Base-by-base conservation (phyloP, 768 basidiomycete species). In the Cystobasidium onofrii region DNA sequence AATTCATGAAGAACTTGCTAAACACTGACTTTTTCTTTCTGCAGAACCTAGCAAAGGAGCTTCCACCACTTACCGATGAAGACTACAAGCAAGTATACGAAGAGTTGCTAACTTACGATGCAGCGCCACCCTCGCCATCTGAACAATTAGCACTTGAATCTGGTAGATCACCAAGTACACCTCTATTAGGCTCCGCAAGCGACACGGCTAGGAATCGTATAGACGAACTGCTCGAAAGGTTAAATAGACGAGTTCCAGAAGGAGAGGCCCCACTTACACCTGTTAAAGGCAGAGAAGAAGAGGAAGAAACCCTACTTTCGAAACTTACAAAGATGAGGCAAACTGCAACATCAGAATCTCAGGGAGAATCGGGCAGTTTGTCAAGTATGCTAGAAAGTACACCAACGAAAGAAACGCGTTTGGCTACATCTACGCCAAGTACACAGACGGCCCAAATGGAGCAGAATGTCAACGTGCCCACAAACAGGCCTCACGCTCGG, bases 51-150 rank as follows among this genome's bases (percentile, higher is more conserved):
- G 65, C 52, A 13, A 52, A 67, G 25, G 25, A 44, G 7, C 39
- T 67, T 23, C 65, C 65, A 6, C 43, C 39, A 33, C 52, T 67
- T 23, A 67, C 65, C 25, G 43, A 67, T 31, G 65, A 67, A 39
- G 65, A 15, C 44, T 46, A 50, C 27, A 7, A 18, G 15, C 43
- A 67, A 27, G 52, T 67, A 9, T 67, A 67, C 65, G 29, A 44
- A 31, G 65, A 67, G 29, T 27, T 67, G 17, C 25, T 67, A 29
- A n/a, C 13, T 1, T 54, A 67, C 43, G 65, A 67, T 29, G 7
- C 43, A 52, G 43, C 65, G 29, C 65, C 65, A 13, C 43, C 65
- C 12, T 67, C 65, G 9, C 65, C 65, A 25, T 46, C 65, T 15
- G 13, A 67, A 44, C 65, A 29, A 29, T 44, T 50, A 50, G 43